Evolutionary conservation across 129 eudicot species (phyloP), one percentile per base, ranked within the genome.

Genomic region (Deinandra increscens): DNA sequence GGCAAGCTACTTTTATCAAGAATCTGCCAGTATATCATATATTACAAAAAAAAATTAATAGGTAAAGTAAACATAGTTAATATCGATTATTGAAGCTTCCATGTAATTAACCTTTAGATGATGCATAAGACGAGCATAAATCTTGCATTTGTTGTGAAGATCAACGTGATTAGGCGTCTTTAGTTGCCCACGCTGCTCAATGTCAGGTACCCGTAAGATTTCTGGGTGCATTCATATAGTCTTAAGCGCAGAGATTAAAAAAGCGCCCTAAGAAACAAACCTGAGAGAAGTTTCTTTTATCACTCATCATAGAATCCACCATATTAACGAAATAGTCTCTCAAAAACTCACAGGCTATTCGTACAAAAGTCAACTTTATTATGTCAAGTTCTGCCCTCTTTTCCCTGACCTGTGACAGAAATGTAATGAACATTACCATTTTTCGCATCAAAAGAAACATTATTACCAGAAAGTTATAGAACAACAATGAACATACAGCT

Each of bases 211-310:
- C 60, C 41, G 48, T 38, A 69, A 59, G 62, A 55, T 55, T 55
- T 55, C 18, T 55, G 34, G 62, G 15, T 55, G 62, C 62, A 55
- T 5, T 22, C 37, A 12, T 26, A 55, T 22, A 55, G 62, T 55
- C 62, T 55, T 55, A 26, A 22, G 37, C 17, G 76, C 22, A 33
- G 22, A 66, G 26, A 51, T 26, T 74, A 59, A 79, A 66, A 64
- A 53, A 49, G 36, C 64, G 53, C 43, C 38, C 19, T 10, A 49
- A 19, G 31, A 71, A 46, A 65, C 80, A 69, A 60, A 91, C 97
- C 96, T 88, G 96, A 38, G 97, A 88, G 79, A 91, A 86, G 75
- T 76, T 76, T 78, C 84, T 88, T 80, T 91, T 91, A 78, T 91
- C 96, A 65, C 77, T 88, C 75, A 84, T 77, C 84, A 88, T 74